Percentiles rank a stretch among this genome's conserved stretches.
Evolutionary conservation across 371 early-diverging fungal genomes (phyloP).

Genomic region (Rhizomucor pusillus): DNA sequence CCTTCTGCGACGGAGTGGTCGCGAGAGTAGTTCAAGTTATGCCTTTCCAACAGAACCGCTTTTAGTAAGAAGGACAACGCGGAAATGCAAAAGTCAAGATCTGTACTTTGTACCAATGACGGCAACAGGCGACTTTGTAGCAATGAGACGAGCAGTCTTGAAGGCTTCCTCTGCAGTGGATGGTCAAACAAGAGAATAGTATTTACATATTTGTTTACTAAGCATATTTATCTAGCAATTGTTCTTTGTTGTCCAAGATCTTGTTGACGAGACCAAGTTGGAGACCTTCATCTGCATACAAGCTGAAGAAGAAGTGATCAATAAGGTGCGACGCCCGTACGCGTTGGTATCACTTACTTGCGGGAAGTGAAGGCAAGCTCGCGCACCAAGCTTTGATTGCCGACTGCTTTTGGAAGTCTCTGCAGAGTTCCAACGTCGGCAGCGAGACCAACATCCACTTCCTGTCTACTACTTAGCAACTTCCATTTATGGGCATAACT

Average conservation of each 20-base stretch:
- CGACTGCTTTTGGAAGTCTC: slow-evolving; percentile 91
- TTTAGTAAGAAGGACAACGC: not conserved
- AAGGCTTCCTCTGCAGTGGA: slow-evolving; percentile 55
- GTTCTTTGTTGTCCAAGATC: slow-evolving; percentile 57
- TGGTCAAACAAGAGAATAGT: not conserved
- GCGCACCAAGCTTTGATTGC: slow-evolving; percentile 87
- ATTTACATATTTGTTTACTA: not conserved
- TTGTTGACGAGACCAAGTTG: slow-evolving; percentile 77
- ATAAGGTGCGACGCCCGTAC: not conserved
- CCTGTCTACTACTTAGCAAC: slow-evolving; percentile 27
- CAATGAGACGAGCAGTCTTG: slow-evolving; percentile 73
- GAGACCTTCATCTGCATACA: slow-evolving; percentile 79
- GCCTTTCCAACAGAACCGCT: slow-evolving; percentile 35
- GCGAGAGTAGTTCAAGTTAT: slow-evolving; percentile 83
- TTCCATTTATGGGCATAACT: not conserved
- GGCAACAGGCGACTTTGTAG: slow-evolving; percentile 90
- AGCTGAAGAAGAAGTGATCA: slow-evolving; percentile 25
- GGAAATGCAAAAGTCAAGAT: not conserved
- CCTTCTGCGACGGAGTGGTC: slow-evolving; percentile 91
- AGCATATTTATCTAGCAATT: slow-evolving; percentile 39
- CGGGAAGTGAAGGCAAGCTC: slow-evolving; percentile 88
- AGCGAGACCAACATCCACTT: slow-evolving; percentile 90
- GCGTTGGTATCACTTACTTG: slow-evolving; percentile 33
- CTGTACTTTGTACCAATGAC: slow-evolving; percentile 81
- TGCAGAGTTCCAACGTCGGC: slow-evolving; percentile 92